phyloP scores from a whole-genome alignment of 2,329 filamentous ascomycete genomes.

The Paraconiothyrium sp. region DNA sequence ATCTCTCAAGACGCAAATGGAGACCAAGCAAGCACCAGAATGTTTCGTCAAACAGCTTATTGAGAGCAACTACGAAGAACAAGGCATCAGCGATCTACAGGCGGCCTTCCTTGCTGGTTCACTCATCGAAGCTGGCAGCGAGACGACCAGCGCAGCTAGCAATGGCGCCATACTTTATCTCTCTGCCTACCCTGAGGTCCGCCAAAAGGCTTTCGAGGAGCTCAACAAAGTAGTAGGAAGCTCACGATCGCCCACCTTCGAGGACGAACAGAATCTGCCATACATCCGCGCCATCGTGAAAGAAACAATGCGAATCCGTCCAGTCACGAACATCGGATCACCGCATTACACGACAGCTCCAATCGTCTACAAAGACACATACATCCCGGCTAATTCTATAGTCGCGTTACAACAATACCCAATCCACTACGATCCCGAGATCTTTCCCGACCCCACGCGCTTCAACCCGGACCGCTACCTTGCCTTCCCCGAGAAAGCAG shows the following conservation, averaged over 20 bases:
- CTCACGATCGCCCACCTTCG: slow-evolving; percentile 43
- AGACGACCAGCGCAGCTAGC: slow-evolving; percentile 51
- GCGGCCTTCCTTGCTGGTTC: slow-evolving; percentile 48
- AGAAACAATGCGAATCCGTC: slow-evolving; percentile 56
- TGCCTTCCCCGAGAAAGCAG: slow-evolving; percentile 34
- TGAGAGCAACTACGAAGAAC: slow-evolving; percentile 49
- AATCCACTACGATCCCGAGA: slow-evolving; percentile 48
- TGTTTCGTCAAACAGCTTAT: slow-evolving; percentile 49
- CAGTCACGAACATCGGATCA: slow-evolving; percentile 46
- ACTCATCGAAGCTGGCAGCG: slow-evolving; percentile 53
- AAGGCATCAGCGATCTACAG: slow-evolving; percentile 48
- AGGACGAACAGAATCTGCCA: slow-evolving; percentile 56
- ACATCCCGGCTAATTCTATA: slow-evolving; percentile 54
- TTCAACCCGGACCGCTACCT: slow-evolving; percentile 60
- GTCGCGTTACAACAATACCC: slow-evolving; percentile 42
- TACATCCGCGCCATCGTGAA: slow-evolving; percentile 50
- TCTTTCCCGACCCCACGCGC: slow-evolving; percentile 47
- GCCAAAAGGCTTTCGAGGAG: slow-evolving; percentile 35
- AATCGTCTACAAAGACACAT: slow-evolving; percentile 52
- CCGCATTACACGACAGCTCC: slow-evolving; percentile 49
- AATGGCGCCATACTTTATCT: slow-evolving; percentile 45
- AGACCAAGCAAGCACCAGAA: slow-evolving; percentile 44
- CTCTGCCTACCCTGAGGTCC: slow-evolving; percentile 32
- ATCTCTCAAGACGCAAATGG: slow-evolving; percentile 41
- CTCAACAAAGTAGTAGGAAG: slow-evolving; percentile 28